Evolutionary conservation across 805 yeast genomes (phyloP).

Genomic region (Yarrowia yakushimensis): DNA sequence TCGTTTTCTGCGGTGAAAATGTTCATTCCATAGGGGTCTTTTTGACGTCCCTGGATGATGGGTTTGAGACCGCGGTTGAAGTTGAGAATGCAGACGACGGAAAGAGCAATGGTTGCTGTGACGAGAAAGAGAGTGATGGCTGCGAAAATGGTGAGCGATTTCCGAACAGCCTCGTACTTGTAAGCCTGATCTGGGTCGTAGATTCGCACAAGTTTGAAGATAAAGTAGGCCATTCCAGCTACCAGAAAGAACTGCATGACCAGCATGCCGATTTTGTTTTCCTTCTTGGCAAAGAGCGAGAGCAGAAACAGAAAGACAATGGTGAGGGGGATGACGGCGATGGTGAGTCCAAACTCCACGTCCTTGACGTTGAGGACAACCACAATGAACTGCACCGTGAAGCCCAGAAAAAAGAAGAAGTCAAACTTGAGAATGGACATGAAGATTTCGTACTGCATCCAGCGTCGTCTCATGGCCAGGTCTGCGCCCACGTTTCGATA

Average conservation of each 20-base stretch:
- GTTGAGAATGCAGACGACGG: slow-evolving; percentile 34
- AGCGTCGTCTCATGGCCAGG: slow-evolving; percentile 41
- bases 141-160: slow-evolving; percentile 46
- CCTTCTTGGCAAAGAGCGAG: slow-evolving; percentile 41
- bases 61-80: slow-evolving; percentile 36
- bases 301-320: slow-evolving; percentile 41
- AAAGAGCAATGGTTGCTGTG: slow-evolving; percentile 38
- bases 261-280: slow-evolving; percentile 36
- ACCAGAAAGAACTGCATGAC: slow-evolving; percentile 38
- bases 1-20: slow-evolving; percentile 20
- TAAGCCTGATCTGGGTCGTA: slow-evolving; percentile 42
- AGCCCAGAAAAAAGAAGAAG: slow-evolving; percentile 49
- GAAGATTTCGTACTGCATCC: slow-evolving; percentile 40
- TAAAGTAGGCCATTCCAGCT: slow-evolving; percentile 46
- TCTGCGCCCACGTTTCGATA: slow-evolving; percentile 50
- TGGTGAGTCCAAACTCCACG: slow-evolving; percentile 47
- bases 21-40: slow-evolving; percentile 17
- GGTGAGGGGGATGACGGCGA: slow-evolving; percentile 46
- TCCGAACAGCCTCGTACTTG: slow-evolving; percentile 45
- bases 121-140: slow-evolving; percentile 43
- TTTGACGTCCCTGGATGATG: slow-evolving; percentile 13
- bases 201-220: slow-evolving; percentile 47
- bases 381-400: slow-evolving; percentile 49
- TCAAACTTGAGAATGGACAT: slow-evolving; percentile 42
- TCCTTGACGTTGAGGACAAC: slow-evolving; percentile 44